phyloP scores from a whole-genome alignment of 768 basidiomycete species.

The Xanthoconium purpureum region DNA sequence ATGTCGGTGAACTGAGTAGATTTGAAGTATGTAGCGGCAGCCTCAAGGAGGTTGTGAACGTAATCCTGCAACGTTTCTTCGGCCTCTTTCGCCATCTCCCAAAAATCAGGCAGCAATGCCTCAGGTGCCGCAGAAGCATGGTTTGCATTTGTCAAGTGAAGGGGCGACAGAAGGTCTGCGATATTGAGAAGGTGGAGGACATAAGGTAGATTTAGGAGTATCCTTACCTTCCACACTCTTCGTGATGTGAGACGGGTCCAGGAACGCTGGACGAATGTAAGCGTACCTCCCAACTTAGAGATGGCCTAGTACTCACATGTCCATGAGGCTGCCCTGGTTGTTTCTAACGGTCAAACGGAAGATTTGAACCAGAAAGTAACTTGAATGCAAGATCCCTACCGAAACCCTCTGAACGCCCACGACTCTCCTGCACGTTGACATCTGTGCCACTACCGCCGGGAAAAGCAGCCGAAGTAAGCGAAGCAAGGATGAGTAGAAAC shows the following conservation, averaged over 20 bases:
- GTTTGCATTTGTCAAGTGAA: not conserved
- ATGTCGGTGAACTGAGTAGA: constrained; percentile 5
- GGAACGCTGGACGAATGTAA: not conserved
- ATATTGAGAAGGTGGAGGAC: not conserved
- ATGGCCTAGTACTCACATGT: not conserved
- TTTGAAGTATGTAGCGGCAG: not conserved
- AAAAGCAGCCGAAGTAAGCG: not conserved
- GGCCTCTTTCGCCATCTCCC: constrained; percentile 5
- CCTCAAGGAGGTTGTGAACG: constrained; percentile 3
- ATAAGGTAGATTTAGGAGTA: not conserved
- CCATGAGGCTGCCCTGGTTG: not conserved
- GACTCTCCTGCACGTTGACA: not conserved
- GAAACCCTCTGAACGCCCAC: not conserved
- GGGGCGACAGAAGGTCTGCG: not conserved
- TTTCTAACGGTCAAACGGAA: not conserved
- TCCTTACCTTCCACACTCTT: not conserved
- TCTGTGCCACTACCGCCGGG: too few relatives aligned
- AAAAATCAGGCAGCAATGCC: constrained; percentile 5
- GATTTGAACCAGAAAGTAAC: too few relatives aligned
- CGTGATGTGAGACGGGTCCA: not conserved
- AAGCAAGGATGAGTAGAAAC: not conserved
- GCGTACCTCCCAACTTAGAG: not conserved
- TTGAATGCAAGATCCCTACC: not conserved
- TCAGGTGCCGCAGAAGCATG: not conserved
- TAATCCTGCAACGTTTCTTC: constrained; percentile 3